Conservation (phyloP, 2,329 filamentous ascomycete genomes). For the Aspergillus aculeatinus region DNA sequence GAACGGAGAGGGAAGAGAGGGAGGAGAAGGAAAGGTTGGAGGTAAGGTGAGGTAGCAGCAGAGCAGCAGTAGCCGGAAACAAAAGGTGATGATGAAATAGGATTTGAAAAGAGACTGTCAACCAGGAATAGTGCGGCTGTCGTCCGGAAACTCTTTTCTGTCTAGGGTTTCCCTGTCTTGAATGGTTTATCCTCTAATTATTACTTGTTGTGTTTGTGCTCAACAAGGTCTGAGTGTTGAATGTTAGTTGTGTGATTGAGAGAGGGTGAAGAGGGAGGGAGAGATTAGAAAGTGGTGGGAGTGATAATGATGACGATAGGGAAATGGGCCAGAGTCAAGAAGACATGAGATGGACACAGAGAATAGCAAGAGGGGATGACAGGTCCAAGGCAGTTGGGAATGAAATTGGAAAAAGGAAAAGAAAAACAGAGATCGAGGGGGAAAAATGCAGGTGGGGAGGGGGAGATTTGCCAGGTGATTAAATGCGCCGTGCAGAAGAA, state of each 20-base stretch:
- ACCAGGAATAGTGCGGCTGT: background rate
- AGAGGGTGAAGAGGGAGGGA: background rate
- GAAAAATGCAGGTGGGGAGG: slow-evolving; percentile 2
- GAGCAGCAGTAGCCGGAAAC: background rate
- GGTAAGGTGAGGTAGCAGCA: background rate
- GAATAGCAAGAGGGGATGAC: background rate
- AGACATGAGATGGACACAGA: background rate
- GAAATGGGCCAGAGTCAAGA: background rate
- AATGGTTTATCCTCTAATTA: background rate
- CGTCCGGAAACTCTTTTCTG: background rate
- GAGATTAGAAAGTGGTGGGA: background rate
- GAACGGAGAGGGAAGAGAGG: slow-evolving; percentile 3
- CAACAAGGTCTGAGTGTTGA: background rate
- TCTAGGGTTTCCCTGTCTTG: background rate
- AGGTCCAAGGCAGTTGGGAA: background rate
- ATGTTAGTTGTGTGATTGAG: background rate
- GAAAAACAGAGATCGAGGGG: background rate
- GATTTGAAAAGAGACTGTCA: background rate
- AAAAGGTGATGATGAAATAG: slow-evolving; percentile 8
- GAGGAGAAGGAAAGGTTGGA: slow-evolving; percentile 4
- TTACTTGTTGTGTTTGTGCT: background rate
- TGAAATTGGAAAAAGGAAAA: background rate
- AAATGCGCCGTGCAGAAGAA: background rate
- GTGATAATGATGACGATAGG: slow-evolving; percentile 4
- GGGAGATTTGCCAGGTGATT: background rate